These are phyloP conservation scores for Ceratorhiza oryzae-sativae DNA, from an alignment of 1,284 basidiomycete genomes.

Conservation along the genomic window DNA sequence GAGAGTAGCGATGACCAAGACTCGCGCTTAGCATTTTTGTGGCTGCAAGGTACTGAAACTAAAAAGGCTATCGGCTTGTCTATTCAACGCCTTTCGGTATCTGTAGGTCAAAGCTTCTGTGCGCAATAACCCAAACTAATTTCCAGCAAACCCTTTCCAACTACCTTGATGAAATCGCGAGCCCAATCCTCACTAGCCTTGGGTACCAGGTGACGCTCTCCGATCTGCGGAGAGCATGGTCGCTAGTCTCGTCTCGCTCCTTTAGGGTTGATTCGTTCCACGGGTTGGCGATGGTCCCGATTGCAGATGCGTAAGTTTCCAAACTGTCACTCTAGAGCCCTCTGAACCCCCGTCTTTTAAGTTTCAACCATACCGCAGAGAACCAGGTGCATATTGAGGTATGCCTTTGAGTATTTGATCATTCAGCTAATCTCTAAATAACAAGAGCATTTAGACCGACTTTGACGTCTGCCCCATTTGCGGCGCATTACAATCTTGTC, in stretches of 20 bases:
- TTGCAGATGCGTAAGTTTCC: slow-evolving; percentile 79
- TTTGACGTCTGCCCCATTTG: slow-evolving; percentile 83
- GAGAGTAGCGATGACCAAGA: slow-evolving; percentile 44
- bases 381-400: slow-evolving; percentile 83
- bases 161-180: slow-evolving; percentile 24
- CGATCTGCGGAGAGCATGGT: slow-evolving; percentile 74
- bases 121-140: neutral
- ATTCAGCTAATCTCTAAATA: slow-evolving; percentile 39
- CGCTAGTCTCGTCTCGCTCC: slow-evolving; percentile 83
- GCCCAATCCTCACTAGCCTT: slow-evolving; percentile 9
- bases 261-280: slow-evolving; percentile 90
- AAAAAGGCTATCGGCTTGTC: slow-evolving; percentile 48
- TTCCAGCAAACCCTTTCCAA: slow-evolving; percentile 14
- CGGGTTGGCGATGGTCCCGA: slow-evolving; percentile 84
- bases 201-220: slow-evolving; percentile 29
- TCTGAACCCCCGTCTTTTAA: slow-evolving; percentile 49
- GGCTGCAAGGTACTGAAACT: slow-evolving; percentile 54
- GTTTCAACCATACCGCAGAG: slow-evolving; percentile 82
- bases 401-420: slow-evolving; percentile 43
- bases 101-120: slow-evolving; percentile 21
- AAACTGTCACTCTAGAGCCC: too few species aligned
- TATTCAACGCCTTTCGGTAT: neutral
- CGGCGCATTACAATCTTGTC: slow-evolving; percentile 75
- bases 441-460: slow-evolving; percentile 63
- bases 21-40: slow-evolving; percentile 48